A percentile compares a stretch with the other conserved stretches of the same genome.
Conservation (phyloP, 345 rosid species). For the Camelina hispida region DNA sequence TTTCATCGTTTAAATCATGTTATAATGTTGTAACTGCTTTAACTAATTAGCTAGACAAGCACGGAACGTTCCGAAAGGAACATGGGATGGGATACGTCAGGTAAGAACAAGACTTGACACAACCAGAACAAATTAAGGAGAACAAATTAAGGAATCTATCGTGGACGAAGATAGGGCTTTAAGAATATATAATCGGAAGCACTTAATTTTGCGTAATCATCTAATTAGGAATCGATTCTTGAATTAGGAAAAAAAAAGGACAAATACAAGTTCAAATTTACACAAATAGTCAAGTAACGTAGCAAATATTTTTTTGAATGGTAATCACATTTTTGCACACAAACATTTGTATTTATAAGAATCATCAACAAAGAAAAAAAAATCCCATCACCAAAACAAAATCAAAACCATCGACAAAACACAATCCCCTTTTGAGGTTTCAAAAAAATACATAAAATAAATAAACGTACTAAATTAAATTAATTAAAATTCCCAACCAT, state of each 20-base stretch:
- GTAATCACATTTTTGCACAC: conserved; percentile 35
- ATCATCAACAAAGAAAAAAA: conserved; percentile 27
- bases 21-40: not conserved
- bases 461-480: conserved; percentile 33
- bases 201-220: not conserved
- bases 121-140: not conserved
- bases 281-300: conserved; percentile 9
- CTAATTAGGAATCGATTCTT: not conserved
- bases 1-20: not conserved
- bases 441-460: conserved; percentile 24
- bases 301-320: not conserved
- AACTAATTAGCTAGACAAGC: not conserved
- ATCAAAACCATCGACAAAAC: conserved; percentile 36
- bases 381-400: conserved; percentile 41
- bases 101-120: not conserved
- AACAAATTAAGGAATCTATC: not conserved
- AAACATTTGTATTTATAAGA: conserved; percentile 35
- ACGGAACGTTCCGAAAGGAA: not conserved
- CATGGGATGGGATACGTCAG: not conserved
- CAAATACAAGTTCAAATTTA: not conserved
- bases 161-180: too few relatives aligned
- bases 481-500: conserved; percentile 13
- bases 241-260: not conserved
- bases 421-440: conserved; percentile 36
- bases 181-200: not conserved